phyloP scores from a whole-genome alignment of 2,329 filamentous ascomycete species.

The Ophiosphaerella herpotricha region DNA sequence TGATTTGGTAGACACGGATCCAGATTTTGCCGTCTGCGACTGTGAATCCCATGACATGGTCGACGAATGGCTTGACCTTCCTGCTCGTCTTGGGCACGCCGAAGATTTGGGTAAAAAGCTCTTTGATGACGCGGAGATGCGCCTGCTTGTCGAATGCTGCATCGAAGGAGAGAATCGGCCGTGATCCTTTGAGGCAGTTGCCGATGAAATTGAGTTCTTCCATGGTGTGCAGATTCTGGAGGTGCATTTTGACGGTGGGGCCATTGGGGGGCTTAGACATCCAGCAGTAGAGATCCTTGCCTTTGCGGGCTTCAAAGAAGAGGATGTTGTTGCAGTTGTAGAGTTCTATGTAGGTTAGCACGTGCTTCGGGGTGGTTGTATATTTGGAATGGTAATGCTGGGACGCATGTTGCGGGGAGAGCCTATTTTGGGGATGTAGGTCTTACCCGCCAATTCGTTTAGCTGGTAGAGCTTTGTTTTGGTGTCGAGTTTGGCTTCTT shows the following conservation, averaged over 20 bases:
- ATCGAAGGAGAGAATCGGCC: slow-evolving; percentile 92
- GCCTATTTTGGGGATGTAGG: background rate
- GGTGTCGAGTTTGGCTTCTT: slow-evolving; percentile 95
- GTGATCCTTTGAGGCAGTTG: slow-evolving; percentile 92
- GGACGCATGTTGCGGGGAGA: background rate
- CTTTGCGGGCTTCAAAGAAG: slow-evolving; percentile 95
- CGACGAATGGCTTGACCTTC: slow-evolving; percentile 93
- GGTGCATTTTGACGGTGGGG: slow-evolving; percentile 74
- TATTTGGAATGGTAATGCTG: background rate
- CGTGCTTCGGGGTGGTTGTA: background rate
- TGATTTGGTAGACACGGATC: slow-evolving; percentile 93
- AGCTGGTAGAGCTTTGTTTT: slow-evolving; percentile 75
- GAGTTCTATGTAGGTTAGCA: slow-evolving; percentile 56
- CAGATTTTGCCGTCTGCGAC: slow-evolving; percentile 93
- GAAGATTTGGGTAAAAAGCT: slow-evolving; percentile 87
- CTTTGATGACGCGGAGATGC: slow-evolving; percentile 81
- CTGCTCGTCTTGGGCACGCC: slow-evolving; percentile 86
- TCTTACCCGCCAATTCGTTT: slow-evolving; percentile 46
- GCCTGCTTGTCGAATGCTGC: slow-evolving; percentile 80
- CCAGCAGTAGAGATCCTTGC: slow-evolving; percentile 93
- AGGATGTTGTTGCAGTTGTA: slow-evolving; percentile 95
- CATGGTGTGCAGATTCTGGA: slow-evolving; percentile 92
- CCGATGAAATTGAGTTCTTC: slow-evolving; percentile 95
- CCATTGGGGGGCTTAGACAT: slow-evolving; percentile 88
- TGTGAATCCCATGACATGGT: slow-evolving; percentile 92